Conservation (phyloP, 305 asterid genomes). For the Rubia occidens region DNA sequence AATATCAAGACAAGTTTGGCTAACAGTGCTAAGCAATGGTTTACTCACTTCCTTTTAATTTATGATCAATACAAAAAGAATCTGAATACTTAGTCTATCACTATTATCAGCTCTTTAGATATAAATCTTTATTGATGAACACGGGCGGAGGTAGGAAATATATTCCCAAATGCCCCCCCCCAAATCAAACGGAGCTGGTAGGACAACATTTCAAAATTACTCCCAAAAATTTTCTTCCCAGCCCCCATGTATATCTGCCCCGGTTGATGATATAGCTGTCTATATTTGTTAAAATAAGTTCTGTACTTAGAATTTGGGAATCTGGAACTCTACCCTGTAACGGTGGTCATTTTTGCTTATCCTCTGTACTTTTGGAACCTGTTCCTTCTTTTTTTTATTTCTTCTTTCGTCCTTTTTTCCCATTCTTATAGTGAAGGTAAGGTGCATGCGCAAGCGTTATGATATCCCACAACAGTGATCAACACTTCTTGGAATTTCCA, state of each 20-base stretch:
- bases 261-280: not conserved
- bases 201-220: not conserved
- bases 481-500: not conserved
- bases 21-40: not conserved
- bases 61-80: not conserved
- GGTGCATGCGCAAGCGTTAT: not conserved
- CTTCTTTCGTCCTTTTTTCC: too few relatives aligned
- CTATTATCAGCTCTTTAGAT: not conserved
- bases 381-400: not conserved
- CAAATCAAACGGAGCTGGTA: too few relatives aligned
- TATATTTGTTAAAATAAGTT: not conserved
- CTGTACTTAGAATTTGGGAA: not conserved
- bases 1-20: not conserved
- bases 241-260: too few relatives aligned
- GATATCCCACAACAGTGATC: not conserved
- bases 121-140: too few relatives aligned
- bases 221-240: too few relatives aligned
- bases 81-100: not conserved
- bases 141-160: too few relatives aligned
- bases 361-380: not conserved
- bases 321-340: not conserved
- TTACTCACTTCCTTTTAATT: not conserved
- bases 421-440: not conserved
- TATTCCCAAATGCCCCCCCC: too few relatives aligned
- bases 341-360: not conserved